Percentiles rank a stretch among this genome's conserved stretches.
Conservation (phyloP, 2,329 filamentous ascomycete species). For the Annulohypoxylon truncatum region DNA sequence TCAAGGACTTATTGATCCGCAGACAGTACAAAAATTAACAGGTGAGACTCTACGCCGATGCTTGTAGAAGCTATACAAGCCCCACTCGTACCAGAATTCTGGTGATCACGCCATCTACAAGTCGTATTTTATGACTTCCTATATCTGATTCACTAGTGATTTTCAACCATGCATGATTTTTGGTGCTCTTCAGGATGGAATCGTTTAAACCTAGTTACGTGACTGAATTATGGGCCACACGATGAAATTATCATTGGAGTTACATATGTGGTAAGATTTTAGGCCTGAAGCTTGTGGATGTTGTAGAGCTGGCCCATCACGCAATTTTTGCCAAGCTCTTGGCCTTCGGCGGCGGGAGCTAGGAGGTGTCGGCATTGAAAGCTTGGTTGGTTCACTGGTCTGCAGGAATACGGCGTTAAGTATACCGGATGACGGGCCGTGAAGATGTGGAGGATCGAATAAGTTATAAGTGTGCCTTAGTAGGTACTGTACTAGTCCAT, state of each 20-base stretch:
- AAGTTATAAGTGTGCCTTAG: neutral
- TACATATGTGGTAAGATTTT: slow-evolving; percentile 3
- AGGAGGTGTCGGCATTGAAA: neutral
- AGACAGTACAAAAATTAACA: neutral
- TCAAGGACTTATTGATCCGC: neutral
- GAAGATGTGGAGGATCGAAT: neutral
- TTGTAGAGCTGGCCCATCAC: neutral
- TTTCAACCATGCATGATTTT: neutral
- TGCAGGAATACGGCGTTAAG: neutral
- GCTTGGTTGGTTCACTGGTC: neutral
- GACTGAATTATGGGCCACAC: neutral
- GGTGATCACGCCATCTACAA: neutral
- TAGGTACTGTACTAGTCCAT: neutral
- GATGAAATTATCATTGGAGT: neutral
- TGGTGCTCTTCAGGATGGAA: neutral
- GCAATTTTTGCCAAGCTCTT: neutral
- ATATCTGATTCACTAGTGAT: neutral
- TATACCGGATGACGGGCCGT: neutral
- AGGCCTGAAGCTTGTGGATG: neutral
- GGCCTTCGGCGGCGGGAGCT: neutral
- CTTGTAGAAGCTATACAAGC: neutral
- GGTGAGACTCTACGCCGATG: neutral
- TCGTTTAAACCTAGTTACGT: neutral
- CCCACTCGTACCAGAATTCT: neutral
- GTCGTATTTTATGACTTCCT: neutral